Base-by-base conservation (phyloP, 768 basidiomycete genomes). In the Amanita pallidorosea region DNA sequence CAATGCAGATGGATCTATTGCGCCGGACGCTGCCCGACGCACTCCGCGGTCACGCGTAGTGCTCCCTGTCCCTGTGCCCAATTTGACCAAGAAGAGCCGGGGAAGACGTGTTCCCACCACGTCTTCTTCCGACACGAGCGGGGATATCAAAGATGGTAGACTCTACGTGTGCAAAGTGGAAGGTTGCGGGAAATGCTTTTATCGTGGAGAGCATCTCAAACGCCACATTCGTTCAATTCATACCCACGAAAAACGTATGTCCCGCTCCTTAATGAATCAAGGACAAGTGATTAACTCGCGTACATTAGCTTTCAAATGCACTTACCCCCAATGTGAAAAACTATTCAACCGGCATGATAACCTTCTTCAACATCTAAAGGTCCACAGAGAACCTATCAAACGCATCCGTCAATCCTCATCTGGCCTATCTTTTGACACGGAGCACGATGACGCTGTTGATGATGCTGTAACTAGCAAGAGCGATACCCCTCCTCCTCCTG, bases 341-440 rank as follows among this genome's bases (percentile, higher is more conserved):
- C 72, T 70, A 57, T 90, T 89, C 62, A 86, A 85, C 53, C 74
- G 87, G 54, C 83, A 83, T 56, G 87, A 89, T 60, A 89, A 89
- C 63, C 75, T 89, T 31, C 72, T 84, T 43, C 87, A 89, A 64
- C 87, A 89, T 58, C 67, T 83, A 62, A 80, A 82, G 58, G 81
- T 87, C 15, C 85, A 88, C 65, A 73, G 75, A 53, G 67, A 71
- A 35, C 59, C 57, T 18, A 25, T 29, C 13, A 42, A 51, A 13
- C 31, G 34, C 35, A 27, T 23, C 15, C n/a, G 25, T 13, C 42
- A 44, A 15, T 36, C 41, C 2, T n/a, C 50, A 8, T 51, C 35
- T 2, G 18, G 23, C 23, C 35, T 41, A 25, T 23, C 40, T 17
- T 35, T 34, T 27, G 50, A 51, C 22, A 36, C 33, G 5, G 50